These are phyloP conservation scores for Rubus idaeus DNA, from an alignment of 306 rosid genomes.

Conservation along the genomic window DNA sequence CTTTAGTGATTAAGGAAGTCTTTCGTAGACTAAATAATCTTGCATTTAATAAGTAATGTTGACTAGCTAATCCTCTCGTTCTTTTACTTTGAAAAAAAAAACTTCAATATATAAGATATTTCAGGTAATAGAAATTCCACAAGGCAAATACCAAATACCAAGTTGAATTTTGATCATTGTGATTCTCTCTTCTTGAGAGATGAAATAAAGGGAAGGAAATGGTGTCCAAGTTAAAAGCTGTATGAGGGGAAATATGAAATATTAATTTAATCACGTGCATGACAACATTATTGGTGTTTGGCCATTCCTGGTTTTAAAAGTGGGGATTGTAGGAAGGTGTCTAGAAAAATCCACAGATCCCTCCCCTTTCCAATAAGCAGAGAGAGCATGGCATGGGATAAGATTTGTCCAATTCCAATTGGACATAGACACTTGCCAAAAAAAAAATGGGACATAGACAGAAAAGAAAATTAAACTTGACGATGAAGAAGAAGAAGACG, in stretches of 20 bases:
- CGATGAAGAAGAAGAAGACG: not conserved
- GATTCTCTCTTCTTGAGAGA: not conserved
- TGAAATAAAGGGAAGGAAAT: not conserved
- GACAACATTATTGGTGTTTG: slow-evolving; percentile 12
- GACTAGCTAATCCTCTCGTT: not conserved
- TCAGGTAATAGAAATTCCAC: not conserved
- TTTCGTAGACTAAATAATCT: not conserved
- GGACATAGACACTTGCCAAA: not conserved
- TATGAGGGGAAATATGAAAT: not conserved
- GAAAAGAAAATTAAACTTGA: not conserved
- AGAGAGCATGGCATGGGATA: slow-evolving; percentile 51
- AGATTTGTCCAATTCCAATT: slow-evolving; percentile 60
- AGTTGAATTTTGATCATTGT: too few species aligned
- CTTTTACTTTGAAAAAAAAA: not conserved
- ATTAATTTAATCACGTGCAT: slow-evolving; percentile 13
- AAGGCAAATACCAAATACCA: too few species aligned
- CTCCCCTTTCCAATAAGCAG: slow-evolving; percentile 63
- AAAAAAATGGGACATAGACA: not conserved
- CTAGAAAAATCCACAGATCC: slow-evolving; percentile 28
- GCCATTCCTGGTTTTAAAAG: not conserved
- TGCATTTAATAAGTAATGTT: not conserved
- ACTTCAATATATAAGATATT: not conserved
- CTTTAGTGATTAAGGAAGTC: not conserved
- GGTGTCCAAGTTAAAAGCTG: not conserved
- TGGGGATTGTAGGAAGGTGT: slow-evolving; percentile 11